Evolutionary conservation across 176 grass and related monocot species (phyloP), one percentile per base, ranked within the genome.

Genomic region (Oryza longistaminata): DNA sequence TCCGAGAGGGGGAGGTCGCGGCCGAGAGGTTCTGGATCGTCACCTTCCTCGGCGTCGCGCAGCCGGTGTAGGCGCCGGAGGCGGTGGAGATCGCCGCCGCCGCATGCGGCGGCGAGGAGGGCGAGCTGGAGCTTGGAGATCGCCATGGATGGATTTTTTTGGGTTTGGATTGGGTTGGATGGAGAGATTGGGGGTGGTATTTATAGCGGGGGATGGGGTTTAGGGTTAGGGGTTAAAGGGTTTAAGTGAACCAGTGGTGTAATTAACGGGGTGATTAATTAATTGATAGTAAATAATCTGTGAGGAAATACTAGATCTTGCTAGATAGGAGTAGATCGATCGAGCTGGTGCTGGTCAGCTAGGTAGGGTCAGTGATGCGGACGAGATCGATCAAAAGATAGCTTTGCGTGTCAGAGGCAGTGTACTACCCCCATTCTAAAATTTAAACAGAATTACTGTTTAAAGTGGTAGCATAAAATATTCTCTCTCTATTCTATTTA

Each of bases 11-110:
- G 1, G 17, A 90, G 79, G 79, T 87, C 74, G 73, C 53, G 79
- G 0, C 60, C 46, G 33, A 73, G 0, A 87, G 45, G 88, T 90
- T 90, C 88, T 90, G 88, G 19, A 90, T 68, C 58, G 88, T 90
- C 9, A 90, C 33, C 88, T 87, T 90, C 34, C 65, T 43, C 60
- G 16, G 8, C 75, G 11, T 65, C 34, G 8, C 4, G 73, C 79
- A 82, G 73, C 24, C n/a, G n/a, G 58, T 62, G 58, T 62, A 62
- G 21, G 15, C 62, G 72, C 10, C 74, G 55, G 25, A 6, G n/a
- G 80, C 11, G 70, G 29, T 31, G 29, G n/a, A 2, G 4, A 70
- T 13, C 8, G 66, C 0, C 26, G 49, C n/a, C n/a, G n/a, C 69
- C 6, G 34, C 34, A 2, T 3, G 34, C 34, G 34, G 13, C 49